A percentile compares a stretch with the other conserved stretches of the same genome.
Evolutionary conservation across 2,329 filamentous ascomycete genomes (phyloP).

Genomic region (Albifimbria verrucaria): DNA sequence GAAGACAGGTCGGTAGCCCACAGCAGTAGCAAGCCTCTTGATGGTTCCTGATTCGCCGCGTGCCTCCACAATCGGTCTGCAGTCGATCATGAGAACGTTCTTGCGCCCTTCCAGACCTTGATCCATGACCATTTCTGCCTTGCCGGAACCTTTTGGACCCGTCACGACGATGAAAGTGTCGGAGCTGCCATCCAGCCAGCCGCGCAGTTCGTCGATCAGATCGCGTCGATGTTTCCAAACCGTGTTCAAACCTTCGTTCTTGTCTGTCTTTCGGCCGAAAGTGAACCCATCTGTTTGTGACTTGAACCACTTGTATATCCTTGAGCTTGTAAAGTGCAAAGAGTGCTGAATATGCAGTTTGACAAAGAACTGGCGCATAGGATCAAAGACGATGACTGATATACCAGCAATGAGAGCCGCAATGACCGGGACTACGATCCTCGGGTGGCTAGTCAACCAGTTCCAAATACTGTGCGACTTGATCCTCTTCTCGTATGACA

Average conservation of each 20-base stretch:
- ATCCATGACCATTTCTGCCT: constrained; percentile 81
- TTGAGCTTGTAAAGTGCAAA: constrained; percentile 70
- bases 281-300: constrained; percentile 58
- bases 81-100: constrained; percentile 83
- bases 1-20: constrained; percentile 91
- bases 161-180: constrained; percentile 94
- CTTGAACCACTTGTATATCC: constrained; percentile 77
- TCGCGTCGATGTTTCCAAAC: constrained; percentile 86
- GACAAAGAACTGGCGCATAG: constrained; percentile 90
- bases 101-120: constrained; percentile 74
- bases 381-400: constrained; percentile 88
- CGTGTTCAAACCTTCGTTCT: constrained; percentile 69
- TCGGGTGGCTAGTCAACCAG: constrained; percentile 81
- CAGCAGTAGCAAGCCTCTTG: constrained; percentile 71
- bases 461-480: constrained; percentile 80
- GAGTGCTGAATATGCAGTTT: constrained; percentile 79
- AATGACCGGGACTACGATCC: constrained; percentile 79
- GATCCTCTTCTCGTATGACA: constrained; percentile 78
- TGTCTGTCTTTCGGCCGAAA: constrained; percentile 52
- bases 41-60: constrained; percentile 86
- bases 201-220: constrained; percentile 76
- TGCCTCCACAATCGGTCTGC: constrained; percentile 88
- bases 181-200: constrained; percentile 82
- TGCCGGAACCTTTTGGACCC: constrained; percentile 86
- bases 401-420: constrained; percentile 78